These are phyloP conservation scores for Apiotrichum gracile DNA, from an alignment of 1,284 basidiomycete species.

Conservation along the genomic window DNA sequence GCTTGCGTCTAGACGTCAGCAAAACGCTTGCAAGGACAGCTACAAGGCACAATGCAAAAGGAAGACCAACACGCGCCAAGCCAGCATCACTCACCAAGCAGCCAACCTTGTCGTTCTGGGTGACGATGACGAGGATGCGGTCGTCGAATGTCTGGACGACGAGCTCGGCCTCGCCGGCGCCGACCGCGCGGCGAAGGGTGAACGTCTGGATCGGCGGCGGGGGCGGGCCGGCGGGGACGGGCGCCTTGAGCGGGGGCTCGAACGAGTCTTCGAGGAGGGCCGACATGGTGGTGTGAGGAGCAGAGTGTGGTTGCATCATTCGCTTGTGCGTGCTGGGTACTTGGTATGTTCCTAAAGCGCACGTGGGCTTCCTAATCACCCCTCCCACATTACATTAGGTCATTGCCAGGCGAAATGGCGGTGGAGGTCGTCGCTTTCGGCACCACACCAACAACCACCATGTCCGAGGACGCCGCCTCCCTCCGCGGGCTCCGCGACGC, in stretches of 20 bases:
- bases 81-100: constrained; percentile 56
- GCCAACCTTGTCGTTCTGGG: constrained; percentile 79
- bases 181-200: constrained; percentile 52
- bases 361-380: too few species aligned
- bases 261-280: constrained; percentile 32
- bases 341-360: too few species aligned
- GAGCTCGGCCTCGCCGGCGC: constrained; percentile 63
- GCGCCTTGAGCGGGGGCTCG: constrained; percentile 4
- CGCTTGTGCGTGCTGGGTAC: too few species aligned
- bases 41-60: background rate
- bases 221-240: constrained; percentile 1
- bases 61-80: background rate
- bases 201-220: constrained; percentile 34
- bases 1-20: constrained; percentile 64
- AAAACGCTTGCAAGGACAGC: background rate
- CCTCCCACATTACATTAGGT: too few species aligned
- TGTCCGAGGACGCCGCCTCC: constrained; percentile 3
- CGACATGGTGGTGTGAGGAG: constrained; percentile 29
- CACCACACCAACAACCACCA: background rate
- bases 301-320: too few species aligned
- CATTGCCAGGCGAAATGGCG: too few species aligned
- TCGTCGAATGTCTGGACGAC: constrained; percentile 72
- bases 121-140: constrained; percentile 70
- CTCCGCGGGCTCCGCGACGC: constrained; percentile 28
- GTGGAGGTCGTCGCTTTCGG: background rate